phyloP scores from a whole-genome alignment of 2,329 filamentous ascomycete species.

The Zasmidium cellare region DNA sequence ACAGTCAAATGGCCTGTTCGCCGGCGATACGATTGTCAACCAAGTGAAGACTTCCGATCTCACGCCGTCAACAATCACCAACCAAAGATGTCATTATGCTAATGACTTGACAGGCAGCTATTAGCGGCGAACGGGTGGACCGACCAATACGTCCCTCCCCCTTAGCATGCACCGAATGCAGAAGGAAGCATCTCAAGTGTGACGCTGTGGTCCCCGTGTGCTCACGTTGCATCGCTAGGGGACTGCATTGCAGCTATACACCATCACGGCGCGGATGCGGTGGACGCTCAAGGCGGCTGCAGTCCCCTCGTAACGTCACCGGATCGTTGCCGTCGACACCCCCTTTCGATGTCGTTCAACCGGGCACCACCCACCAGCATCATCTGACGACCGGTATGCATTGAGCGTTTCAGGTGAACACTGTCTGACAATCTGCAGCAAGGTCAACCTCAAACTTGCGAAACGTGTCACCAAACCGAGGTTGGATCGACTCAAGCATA shows the following conservation, averaged over 20 bases:
- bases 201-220: conserved; percentile 68
- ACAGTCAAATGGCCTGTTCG: neutral
- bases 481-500: neutral
- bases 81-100: neutral
- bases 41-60: too few species aligned
- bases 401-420: neutral
- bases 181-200: conserved; percentile 71
- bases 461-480: neutral
- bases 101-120: neutral
- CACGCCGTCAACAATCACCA: neutral
- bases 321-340: conserved; percentile 50
- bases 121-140: neutral
- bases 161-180: conserved; percentile 42
- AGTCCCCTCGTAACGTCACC: conserved; percentile 47
- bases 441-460: neutral
- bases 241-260: conserved; percentile 68
- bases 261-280: conserved; percentile 75
- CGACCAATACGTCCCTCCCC: conserved; percentile 10
- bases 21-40: neutral
- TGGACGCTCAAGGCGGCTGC: conserved; percentile 43
- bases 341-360: conserved; percentile 37
- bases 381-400: neutral
- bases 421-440: neutral
- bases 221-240: conserved; percentile 62
- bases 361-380: neutral